Percentiles rank a stretch among this genome's conserved stretches.
These are phyloP conservation scores for Quercus rubra DNA, from an alignment of 306 rosid species.

Conservation along the genomic window DNA sequence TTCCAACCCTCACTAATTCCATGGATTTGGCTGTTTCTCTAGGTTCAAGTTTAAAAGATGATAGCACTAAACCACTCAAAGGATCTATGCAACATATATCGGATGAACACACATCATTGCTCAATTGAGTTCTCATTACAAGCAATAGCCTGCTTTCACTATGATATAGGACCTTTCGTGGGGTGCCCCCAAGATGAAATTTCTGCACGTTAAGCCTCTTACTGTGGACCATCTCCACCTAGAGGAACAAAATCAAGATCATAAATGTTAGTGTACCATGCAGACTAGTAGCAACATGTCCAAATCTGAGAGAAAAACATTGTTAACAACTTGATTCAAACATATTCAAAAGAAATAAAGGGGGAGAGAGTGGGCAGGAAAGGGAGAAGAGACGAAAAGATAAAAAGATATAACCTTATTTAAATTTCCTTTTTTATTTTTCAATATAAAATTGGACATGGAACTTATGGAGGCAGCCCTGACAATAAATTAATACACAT, in stretches of 20 bases:
- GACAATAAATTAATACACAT: too few species aligned
- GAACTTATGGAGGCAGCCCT: not conserved
- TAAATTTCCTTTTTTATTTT: not conserved
- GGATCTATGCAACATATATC: conserved; percentile 92
- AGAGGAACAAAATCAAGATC: conserved; percentile 29
- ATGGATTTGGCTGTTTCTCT: conserved; percentile 92
- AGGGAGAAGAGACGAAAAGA: conserved; percentile 8
- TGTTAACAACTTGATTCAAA: not conserved
- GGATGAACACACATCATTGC: conserved; percentile 54
- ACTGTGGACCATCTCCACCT: conserved; percentile 96
- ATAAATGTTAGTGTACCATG: conserved; percentile 19
- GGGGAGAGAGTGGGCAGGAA: not conserved
- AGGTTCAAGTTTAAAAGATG: conserved; percentile 69
- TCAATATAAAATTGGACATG: not conserved
- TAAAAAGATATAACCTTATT: not conserved
- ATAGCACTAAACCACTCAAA: conserved; percentile 65
- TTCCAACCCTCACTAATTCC: conserved; percentile 77
- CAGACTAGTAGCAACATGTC: conserved; percentile 16
- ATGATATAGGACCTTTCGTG: conserved; percentile 87
- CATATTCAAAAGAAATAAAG: not conserved
- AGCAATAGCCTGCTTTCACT: conserved; percentile 75
- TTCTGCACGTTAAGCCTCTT: conserved; percentile 95
- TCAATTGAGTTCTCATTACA: conserved; percentile 89
- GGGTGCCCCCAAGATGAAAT: conserved; percentile 90
- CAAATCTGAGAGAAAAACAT: conserved; percentile 9